A percentile compares a stretch with the other conserved stretches of the same genome.
These are phyloP conservation scores for Aspergillus avenaceus DNA, from an alignment of 495 filamentous ascomycete species.

Conservation along the genomic window DNA sequence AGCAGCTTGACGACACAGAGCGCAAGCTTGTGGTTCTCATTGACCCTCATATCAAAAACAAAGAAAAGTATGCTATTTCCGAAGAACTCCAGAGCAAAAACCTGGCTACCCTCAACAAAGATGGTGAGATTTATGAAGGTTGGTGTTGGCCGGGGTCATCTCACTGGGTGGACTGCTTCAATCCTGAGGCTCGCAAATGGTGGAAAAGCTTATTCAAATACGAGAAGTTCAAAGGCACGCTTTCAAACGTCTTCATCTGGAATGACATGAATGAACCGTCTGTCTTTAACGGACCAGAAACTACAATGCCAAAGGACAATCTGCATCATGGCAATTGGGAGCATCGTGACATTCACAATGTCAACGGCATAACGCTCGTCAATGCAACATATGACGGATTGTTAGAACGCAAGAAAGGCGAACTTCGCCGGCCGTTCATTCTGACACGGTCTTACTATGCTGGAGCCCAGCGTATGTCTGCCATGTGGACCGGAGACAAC, in stretches of 20 bases:
- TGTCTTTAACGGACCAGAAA: slow-evolving; percentile 96
- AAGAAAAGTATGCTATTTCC: slow-evolving; percentile 67
- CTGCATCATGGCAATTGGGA: slow-evolving; percentile 90
- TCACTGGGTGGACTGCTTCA: slow-evolving; percentile 94
- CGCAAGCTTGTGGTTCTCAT: slow-evolving; percentile 93
- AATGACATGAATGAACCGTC: slow-evolving; percentile 99
- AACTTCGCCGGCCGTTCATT: slow-evolving; percentile 78
- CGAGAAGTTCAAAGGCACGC: slow-evolving; percentile 75
- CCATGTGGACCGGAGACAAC: slow-evolving; percentile 99
- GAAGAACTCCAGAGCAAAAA: slow-evolving; percentile 80
- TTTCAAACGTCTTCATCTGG: slow-evolving; percentile 88
- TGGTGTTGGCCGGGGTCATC: slow-evolving; percentile 99
- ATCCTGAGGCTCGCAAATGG: slow-evolving; percentile 80
- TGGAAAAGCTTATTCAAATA: slow-evolving; percentile 87
- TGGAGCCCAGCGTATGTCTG: slow-evolving; percentile 81
- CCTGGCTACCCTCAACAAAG: slow-evolving; percentile 82
- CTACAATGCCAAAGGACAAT: slow-evolving; percentile 95
- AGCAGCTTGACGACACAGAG: slow-evolving; percentile 76
- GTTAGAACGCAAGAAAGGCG: slow-evolving; percentile 73
- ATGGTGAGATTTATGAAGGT: slow-evolving; percentile 83
- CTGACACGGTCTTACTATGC: slow-evolving; percentile 89
- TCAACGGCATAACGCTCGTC: slow-evolving; percentile 89
- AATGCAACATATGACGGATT: slow-evolving; percentile 88
- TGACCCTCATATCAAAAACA: slow-evolving; percentile 96
- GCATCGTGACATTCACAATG: slow-evolving; percentile 92